A percentile compares a stretch with the other conserved stretches of the same genome.
Conservation (phyloP, 2,329 filamentous ascomycete species). For the Colletotrichum lindemuthianum region DNA sequence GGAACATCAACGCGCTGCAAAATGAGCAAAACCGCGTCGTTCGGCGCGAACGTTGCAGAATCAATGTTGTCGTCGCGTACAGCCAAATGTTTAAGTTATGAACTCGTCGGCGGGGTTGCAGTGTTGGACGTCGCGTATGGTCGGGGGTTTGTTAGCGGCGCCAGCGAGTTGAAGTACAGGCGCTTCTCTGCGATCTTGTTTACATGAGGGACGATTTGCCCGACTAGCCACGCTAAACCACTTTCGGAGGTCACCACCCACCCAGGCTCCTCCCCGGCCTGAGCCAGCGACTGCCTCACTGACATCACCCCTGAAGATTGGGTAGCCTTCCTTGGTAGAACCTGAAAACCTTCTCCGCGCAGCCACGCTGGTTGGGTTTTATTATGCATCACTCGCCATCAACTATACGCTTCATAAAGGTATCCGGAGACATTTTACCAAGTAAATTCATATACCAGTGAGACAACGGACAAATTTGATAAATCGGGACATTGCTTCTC, state of each 20-base stretch:
- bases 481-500: slow-evolving; percentile 19
- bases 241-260: slow-evolving; percentile 35
- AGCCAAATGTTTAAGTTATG: neutral
- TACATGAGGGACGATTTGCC: slow-evolving; percentile 37
- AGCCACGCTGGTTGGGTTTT: no score
- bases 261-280: slow-evolving; percentile 35
- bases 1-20: slow-evolving; percentile 13
- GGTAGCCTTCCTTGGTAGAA: no score
- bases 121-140: slow-evolving; percentile 25
- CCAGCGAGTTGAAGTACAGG: slow-evolving; percentile 18
- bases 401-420: neutral
- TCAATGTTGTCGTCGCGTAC: neutral
- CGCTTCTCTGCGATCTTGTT: slow-evolving; percentile 35
- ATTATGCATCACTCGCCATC: neutral
- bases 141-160: slow-evolving; percentile 23
- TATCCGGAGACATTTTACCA: neutral
- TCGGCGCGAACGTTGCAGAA: neutral
- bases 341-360: no score
- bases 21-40: slow-evolving; percentile 26
- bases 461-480: neutral
- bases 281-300: slow-evolving; percentile 19
- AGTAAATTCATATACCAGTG: neutral
- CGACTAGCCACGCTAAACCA: slow-evolving; percentile 36
- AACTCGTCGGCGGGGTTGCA: slow-evolving; percentile 14
- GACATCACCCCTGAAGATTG: neutral